phyloP scores from a whole-genome alignment of 768 basidiomycete species.

The Pisolithus sp. region DNA sequence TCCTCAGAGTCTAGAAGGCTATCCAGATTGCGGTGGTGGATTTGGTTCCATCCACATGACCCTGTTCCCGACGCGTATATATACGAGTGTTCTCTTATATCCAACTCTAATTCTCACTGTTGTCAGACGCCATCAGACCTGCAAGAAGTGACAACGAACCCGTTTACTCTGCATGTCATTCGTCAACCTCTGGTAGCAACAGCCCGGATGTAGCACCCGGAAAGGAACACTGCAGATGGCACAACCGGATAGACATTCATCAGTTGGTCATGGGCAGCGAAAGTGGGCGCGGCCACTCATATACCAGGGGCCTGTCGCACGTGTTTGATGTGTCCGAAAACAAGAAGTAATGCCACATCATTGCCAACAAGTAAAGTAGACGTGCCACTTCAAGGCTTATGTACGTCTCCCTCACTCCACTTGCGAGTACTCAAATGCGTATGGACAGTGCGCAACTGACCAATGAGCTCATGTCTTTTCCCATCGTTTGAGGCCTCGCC shows the following conservation, averaged over 20 bases:
- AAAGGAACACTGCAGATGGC: not conserved
- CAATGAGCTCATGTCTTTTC: constrained; percentile 16
- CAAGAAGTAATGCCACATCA: not conserved
- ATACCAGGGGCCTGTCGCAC: constrained; percentile 23
- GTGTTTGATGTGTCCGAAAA: constrained; percentile 27
- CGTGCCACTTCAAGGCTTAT: constrained; percentile 15
- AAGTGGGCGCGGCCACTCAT: constrained; percentile 8
- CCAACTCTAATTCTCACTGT: too few species aligned
- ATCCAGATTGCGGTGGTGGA: too few species aligned
- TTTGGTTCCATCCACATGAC: too few species aligned
- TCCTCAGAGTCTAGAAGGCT: too few species aligned
- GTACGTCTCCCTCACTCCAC: constrained; percentile 28
- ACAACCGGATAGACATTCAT: constrained; percentile 20
- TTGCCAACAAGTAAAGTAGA: constrained; percentile 14
- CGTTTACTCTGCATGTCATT: too few species aligned
- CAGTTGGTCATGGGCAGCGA: constrained; percentile 2
- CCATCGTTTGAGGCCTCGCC: constrained; percentile 15
- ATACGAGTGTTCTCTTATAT: too few species aligned
- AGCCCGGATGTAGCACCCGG: too few species aligned
- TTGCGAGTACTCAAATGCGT: constrained; percentile 26
- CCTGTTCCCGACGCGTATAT: too few species aligned
- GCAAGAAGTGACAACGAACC: too few species aligned
- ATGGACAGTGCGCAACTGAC: constrained; percentile 31
- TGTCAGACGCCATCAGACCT: too few species aligned
- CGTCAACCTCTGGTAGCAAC: too few species aligned